Evolutionary conservation across 2,329 filamentous ascomycete species (phyloP).

Genomic region (Aspergillus niger): DNA sequence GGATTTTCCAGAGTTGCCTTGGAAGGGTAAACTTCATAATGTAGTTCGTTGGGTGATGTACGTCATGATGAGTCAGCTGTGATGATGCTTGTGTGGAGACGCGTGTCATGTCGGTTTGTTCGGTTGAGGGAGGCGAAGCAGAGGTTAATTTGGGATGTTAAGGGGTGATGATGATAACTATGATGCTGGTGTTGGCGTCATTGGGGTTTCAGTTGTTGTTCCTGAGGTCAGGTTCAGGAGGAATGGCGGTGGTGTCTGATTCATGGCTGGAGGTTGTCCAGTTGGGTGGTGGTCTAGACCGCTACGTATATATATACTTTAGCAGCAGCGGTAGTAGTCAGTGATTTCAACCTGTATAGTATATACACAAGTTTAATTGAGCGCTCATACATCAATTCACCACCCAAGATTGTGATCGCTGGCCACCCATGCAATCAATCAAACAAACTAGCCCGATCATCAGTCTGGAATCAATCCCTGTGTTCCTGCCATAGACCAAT

Average conservation of each 20-base stretch:
- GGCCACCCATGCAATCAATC: too few relatives aligned
- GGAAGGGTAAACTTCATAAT: background rate
- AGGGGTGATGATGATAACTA: background rate
- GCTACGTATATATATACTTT: too few relatives aligned
- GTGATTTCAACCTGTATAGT: too few relatives aligned
- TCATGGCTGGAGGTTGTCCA: background rate
- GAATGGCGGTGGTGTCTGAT: background rate
- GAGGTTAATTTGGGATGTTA: background rate
- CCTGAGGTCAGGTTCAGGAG: too few relatives aligned
- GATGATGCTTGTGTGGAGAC: background rate
- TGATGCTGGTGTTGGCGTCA: background rate
- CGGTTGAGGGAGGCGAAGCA: too few relatives aligned
- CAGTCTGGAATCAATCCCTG: too few relatives aligned
- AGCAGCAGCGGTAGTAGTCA: too few relatives aligned
- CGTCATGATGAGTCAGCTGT: slow-evolving; percentile 18
- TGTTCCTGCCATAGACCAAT: too few relatives aligned
- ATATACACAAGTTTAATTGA: too few relatives aligned
- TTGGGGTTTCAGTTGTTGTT: background rate
- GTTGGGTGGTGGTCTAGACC: background rate
- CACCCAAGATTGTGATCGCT: too few relatives aligned
- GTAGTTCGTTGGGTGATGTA: background rate
- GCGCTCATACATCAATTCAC: too few relatives aligned
- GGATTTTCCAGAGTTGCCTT: background rate
- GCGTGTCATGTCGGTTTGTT: background rate
- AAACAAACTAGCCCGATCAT: too few relatives aligned